Evolutionary conservation across 2,329 filamentous ascomycete genomes (phyloP), one percentile per base, ranked within the genome.

Genomic region (Nigrospora oryzae): DNA sequence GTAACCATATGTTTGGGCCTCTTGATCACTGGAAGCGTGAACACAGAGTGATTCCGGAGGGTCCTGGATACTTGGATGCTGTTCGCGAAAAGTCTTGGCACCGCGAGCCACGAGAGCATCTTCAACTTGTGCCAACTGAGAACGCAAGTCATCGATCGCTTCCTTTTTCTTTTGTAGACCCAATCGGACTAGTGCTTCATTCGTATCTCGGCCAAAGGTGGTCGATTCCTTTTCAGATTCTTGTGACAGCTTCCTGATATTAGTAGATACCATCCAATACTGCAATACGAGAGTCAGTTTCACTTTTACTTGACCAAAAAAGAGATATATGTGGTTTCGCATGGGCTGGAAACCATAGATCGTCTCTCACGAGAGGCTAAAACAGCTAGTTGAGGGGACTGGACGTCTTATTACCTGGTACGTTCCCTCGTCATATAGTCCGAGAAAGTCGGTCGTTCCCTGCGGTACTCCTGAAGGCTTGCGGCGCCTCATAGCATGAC

Each of bases 21-120:
- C 53, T 23, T 48, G 19, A 37, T 12, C 49, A 36, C 14, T 38
- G 19, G 28, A 13, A 42, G 19, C 10, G 8, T 6, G 23, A 2
- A 28, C 10, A 10, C 23, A 10, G 10, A 7, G 23, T 7, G 23
- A 14, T 15, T 42, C 36, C n/a, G 36, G 30, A 36, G 34, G 46
- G 2, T 56, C 53, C 23, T 64, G 58, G 45, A 72, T 61, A 1
- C 78, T 65, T 0, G 84, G 83, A 58, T 84, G 63, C 7, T 88
- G 63, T 39, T 89, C 76, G 12, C 62, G 56, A 56, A 86, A 89
- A 0, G 75, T 74, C 61, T 88, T 89, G 2, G 75, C 86, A 1
- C 76, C 80, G 46, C 71, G 77, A 4, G 64, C 60, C 2, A 83
- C 36, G 16, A 91, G 63, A 2, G 60, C 53, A 2, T 65, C 55